phyloP scores from a whole-genome alignment of 768 basidiomycete species.

The Coprinellus aureogranulatus region DNA sequence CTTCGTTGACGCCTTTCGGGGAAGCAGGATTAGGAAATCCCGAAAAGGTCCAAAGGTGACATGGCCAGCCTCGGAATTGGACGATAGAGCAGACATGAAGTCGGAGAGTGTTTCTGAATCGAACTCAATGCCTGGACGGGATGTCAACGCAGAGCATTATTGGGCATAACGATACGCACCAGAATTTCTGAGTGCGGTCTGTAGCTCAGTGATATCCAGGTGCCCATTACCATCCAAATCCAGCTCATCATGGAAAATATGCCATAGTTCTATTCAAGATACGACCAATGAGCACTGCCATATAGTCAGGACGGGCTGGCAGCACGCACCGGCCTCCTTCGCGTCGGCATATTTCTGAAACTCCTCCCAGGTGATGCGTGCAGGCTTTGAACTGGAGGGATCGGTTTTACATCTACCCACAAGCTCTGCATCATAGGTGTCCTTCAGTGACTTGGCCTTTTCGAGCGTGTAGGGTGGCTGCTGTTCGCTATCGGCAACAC shows the following conservation, averaged over 20 bases:
- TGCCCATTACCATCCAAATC: constrained; percentile 88
- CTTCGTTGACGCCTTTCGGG: constrained; percentile 71
- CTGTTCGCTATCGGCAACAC: constrained; percentile 6
- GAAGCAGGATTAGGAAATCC: constrained; percentile 84
- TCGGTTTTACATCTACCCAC: constrained; percentile 51
- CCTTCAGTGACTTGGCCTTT: constrained; percentile 60
- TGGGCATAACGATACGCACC: constrained; percentile 41
- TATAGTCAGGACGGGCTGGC: constrained; percentile 9
- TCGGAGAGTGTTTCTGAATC: constrained; percentile 70
- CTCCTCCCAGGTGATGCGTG: constrained; percentile 63
- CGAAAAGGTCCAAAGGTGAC: constrained; percentile 85
- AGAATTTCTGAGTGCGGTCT: constrained; percentile 56
- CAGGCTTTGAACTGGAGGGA: constrained; percentile 36
- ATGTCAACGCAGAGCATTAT: neutral
- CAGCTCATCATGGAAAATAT: constrained; percentile 85
- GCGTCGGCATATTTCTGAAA: constrained; percentile 74
- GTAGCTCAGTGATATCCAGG: constrained; percentile 55
- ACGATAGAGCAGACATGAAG: constrained; percentile 76
- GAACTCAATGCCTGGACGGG: constrained; percentile 62
- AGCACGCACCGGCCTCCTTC: constrained; percentile 73
- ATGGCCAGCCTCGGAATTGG: constrained; percentile 62
- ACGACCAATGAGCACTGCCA: constrained; percentile 3
- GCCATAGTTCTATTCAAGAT: constrained; percentile 72
- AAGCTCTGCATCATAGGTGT: constrained; percentile 78
- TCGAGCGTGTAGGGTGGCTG: constrained; percentile 48